Evolutionary conservation across 1,284 basidiomycete species (phyloP).

Genomic region (Irpex lacteus): DNA sequence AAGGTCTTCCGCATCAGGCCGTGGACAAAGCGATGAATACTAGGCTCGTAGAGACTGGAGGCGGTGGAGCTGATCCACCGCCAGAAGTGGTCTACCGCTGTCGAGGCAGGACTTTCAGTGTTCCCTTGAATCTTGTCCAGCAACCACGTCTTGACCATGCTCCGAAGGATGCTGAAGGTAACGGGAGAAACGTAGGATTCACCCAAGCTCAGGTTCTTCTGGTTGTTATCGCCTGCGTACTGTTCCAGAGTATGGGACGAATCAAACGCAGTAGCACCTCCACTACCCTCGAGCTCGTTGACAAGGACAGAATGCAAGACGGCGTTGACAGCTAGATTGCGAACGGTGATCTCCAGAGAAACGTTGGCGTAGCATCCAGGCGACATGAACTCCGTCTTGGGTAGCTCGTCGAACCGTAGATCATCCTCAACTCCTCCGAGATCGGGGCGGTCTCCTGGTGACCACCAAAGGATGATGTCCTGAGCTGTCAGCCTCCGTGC

Average conservation of each 20-base stretch:
- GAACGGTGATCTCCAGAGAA: constrained; percentile 86
- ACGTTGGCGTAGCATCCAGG: constrained; percentile 93
- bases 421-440: constrained; percentile 94
- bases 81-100: constrained; percentile 93
- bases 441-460: constrained; percentile 85
- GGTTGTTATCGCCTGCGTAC: constrained; percentile 77
- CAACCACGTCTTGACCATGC: constrained; percentile 91
- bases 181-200: constrained; percentile 92
- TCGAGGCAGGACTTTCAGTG: constrained; percentile 56
- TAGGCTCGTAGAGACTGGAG: constrained; percentile 91
- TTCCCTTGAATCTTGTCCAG: constrained; percentile 78
- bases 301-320: constrained; percentile 93
- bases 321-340: constrained; percentile 92
- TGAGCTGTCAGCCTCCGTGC: constrained; percentile 84
- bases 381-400: constrained; percentile 81
- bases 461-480: constrained; percentile 98
- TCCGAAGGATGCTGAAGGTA: constrained; percentile 84
- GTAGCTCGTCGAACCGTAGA: constrained; percentile 75
- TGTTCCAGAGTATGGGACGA: constrained; percentile 91
- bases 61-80: constrained; percentile 89
- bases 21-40: constrained; percentile 91
- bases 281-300: constrained; percentile 95
- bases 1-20: constrained; percentile 98
- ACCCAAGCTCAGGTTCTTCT: constrained; percentile 81
- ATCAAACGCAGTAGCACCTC: constrained; percentile 92